A percentile compares a stretch with the other conserved stretches of the same genome.
phyloP scores from a whole-genome alignment of 2,329 filamentous ascomycete species.

The Nannizzia gypsea region DNA sequence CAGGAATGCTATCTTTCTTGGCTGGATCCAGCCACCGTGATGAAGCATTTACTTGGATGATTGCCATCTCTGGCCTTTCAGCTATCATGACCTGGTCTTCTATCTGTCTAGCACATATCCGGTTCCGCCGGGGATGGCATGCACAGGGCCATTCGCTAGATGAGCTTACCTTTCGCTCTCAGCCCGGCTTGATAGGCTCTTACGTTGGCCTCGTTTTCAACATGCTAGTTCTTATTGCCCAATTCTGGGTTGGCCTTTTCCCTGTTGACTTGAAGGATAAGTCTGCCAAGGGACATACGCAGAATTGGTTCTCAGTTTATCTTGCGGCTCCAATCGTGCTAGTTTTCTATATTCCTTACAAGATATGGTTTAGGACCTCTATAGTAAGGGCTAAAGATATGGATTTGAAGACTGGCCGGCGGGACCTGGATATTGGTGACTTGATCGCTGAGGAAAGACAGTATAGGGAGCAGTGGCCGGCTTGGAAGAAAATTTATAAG shows the following conservation, averaged over 20 bases:
- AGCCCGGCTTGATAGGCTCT: conserved; percentile 47
- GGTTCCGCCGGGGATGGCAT: conserved; percentile 34
- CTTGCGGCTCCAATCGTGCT: conserved; percentile 32
- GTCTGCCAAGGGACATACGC: conserved; percentile 35
- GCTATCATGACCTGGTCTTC: conserved; percentile 48
- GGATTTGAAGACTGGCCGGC: conserved; percentile 19
- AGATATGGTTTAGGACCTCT: conserved; percentile 17
- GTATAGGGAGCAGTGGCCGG: conserved; percentile 59
- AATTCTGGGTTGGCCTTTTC: conserved; percentile 64
- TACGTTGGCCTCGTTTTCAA: conserved; percentile 50
- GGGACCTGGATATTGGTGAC: conserved; percentile 44
- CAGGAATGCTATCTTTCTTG: conserved; percentile 67
- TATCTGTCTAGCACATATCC: conserved; percentile 38
- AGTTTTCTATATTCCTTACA: conserved; percentile 24
- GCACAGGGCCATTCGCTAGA: conserved; percentile 27
- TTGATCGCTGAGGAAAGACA: conserved; percentile 67
- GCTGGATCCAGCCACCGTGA: conserved; percentile 51
- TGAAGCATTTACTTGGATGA: conserved; percentile 59
- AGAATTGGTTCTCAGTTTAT: conserved; percentile 38
- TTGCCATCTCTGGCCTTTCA: conserved; percentile 42
- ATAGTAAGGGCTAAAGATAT: conserved; percentile 15
- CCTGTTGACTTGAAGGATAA: conserved; percentile 42
- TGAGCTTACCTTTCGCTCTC: conserved; percentile 33
- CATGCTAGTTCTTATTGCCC: conserved; percentile 59
- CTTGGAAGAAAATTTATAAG: conserved; percentile 66